Evolutionary conservation across 257 asterid genomes (phyloP), one percentile per base, ranked within the genome.

Genomic region (Gentiana dahurica): DNA sequence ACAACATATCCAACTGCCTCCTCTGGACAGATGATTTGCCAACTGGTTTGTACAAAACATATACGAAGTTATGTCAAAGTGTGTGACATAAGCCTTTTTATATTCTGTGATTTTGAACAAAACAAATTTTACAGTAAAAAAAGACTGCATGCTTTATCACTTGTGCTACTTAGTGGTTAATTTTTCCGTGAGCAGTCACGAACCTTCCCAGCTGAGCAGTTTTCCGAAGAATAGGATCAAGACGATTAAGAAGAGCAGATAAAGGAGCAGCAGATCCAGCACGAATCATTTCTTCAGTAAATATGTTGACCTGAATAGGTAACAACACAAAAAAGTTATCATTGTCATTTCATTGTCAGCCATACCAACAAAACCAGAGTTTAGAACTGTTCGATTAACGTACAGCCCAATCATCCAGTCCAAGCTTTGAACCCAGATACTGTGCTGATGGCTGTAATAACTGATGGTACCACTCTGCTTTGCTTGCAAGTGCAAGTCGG

Each of bases 1-100:
- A 85, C 87, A 55, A 92, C 91, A 66, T 88, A 88, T 72, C 99
- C 99, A 63, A 75, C 67, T 73, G 95, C 95, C 73, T 88, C 99
- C 71, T 81, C 82, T 60, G 99, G 99, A 70, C 99, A 85, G 77
- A 92, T 92, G 72, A 92, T 85, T 86, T 92, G 99, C 99, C 99
- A 92, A 72, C 99, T 92, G 91, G 71, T 60, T 66, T 56, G 60
- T 54, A 61, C 65, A 54, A 65, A 35, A 8, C 51, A 76, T 60
- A 43, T 66, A 65, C 51, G 34, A 12, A 37, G 12, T 12, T 32
- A 53, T 43, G 3, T 39, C 46, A 15, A 15, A 15, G 24, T 15
- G 10, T 49, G 41, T 12, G 34, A 15, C 32, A 50, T 15, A 12
- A 39, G 11, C 12, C 36, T 36, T 34, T 36, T 36, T 2, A 51